These are phyloP conservation scores for Aspergillus carbonarius DNA, from an alignment of 2,329 filamentous ascomycete genomes.

Conservation along the genomic window DNA sequence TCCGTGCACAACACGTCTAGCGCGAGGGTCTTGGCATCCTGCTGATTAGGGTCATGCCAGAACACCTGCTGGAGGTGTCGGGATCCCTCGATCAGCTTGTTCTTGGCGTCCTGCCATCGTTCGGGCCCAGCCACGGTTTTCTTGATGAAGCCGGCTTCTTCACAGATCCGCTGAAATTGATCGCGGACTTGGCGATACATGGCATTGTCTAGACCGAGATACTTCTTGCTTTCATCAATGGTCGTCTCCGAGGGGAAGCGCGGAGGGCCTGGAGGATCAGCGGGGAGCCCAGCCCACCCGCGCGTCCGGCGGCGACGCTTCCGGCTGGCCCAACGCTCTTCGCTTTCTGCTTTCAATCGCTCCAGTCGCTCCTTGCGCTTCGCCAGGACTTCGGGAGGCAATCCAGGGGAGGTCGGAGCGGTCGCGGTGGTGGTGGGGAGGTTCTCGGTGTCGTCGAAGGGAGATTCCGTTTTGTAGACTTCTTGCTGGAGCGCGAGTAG, in stretches of 20 bases:
- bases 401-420: slow-evolving; percentile 25
- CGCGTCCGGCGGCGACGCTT: slow-evolving; percentile 69
- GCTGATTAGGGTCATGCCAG: slow-evolving; percentile 56
- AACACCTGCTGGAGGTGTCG: slow-evolving; percentile 64
- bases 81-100: slow-evolving; percentile 63
- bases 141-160: slow-evolving; percentile 65
- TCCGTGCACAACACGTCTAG: slow-evolving; percentile 78
- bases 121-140: slow-evolving; percentile 74
- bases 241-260: slow-evolving; percentile 82
- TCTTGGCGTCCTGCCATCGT: slow-evolving; percentile 70
- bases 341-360: slow-evolving; percentile 58
- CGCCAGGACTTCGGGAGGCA: slow-evolving; percentile 50
- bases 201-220: slow-evolving; percentile 62
- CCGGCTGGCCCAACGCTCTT: slow-evolving; percentile 60
- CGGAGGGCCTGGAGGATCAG: slow-evolving; percentile 66
- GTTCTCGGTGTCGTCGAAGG: slow-evolving; percentile 28
- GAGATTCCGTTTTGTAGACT: slow-evolving; percentile 34
- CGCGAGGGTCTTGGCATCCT: slow-evolving; percentile 65
- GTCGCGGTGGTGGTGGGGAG: slow-evolving; percentile 24
- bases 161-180: slow-evolving; percentile 69
- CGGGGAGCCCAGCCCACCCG: slow-evolving; percentile 66
- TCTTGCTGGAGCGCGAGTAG: slow-evolving; percentile 42
- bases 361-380: slow-evolving; percentile 57
- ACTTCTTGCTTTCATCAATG: slow-evolving; percentile 72
- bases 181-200: slow-evolving; percentile 65